Conservation (phyloP, 2,329 filamentous ascomycete genomes). For the Didymella pinodella region DNA sequence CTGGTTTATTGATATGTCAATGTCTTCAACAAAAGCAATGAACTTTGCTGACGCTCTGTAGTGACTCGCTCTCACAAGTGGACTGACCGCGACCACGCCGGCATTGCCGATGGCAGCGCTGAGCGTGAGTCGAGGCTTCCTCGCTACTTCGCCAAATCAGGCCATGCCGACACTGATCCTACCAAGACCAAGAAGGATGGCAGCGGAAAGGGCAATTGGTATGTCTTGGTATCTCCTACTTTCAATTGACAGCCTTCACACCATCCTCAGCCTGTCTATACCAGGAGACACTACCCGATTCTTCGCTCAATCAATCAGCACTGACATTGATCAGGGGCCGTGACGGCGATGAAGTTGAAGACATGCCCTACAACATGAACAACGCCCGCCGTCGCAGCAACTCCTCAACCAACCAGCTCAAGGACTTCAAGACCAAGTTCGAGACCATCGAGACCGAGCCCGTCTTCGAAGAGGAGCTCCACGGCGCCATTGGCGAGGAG, state of each 20-base stretch:
- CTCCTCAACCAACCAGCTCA: slow-evolving; percentile 76
- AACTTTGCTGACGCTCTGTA: slow-evolving; percentile 50
- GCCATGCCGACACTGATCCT: slow-evolving; percentile 81
- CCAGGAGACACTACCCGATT: neutral
- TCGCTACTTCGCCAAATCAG: slow-evolving; percentile 91
- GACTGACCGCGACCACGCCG: slow-evolving; percentile 91
- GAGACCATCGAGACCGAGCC: slow-evolving; percentile 88
- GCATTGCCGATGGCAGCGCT: slow-evolving; percentile 76
- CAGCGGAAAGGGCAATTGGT: slow-evolving; percentile 93
- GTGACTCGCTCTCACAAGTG: slow-evolving; percentile 98
- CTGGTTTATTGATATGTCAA: slow-evolving; percentile 18
- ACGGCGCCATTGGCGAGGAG: slow-evolving; percentile 69
- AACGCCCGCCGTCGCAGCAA: slow-evolving; percentile 93
- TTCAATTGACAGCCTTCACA: neutral
- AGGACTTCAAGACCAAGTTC: slow-evolving; percentile 95
- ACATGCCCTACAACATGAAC: slow-evolving; percentile 82
- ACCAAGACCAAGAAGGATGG: slow-evolving; percentile 98
- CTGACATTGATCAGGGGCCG: slow-evolving; percentile 71
- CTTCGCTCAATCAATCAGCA: neutral
- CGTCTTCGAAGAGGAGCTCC: slow-evolving; percentile 86
- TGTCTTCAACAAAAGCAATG: neutral
- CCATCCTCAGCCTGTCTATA: too few species aligned
- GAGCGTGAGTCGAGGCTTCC: slow-evolving; percentile 77
- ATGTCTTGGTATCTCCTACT: slow-evolving; percentile 49
- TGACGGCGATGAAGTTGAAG: slow-evolving; percentile 82